Conservation (phyloP, 2,329 filamentous ascomycete genomes). For the Apiospora rasikravindrae region DNA sequence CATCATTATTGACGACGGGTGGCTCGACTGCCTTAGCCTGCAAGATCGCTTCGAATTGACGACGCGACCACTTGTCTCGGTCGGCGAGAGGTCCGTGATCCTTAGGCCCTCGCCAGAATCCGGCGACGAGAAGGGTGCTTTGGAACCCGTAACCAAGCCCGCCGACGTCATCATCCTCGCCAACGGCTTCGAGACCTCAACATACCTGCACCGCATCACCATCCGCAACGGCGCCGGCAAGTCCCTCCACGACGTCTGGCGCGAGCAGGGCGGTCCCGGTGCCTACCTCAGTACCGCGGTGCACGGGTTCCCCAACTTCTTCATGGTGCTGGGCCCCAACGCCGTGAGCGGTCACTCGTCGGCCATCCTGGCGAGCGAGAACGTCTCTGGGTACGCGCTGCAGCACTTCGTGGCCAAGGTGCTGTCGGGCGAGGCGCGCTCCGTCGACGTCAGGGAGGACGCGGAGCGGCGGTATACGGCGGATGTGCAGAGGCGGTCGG, state of each 20-base stretch:
- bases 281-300: slow-evolving; percentile 65
- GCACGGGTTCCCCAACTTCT: slow-evolving; percentile 69
- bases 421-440: slow-evolving; percentile 40
- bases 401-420: slow-evolving; percentile 58
- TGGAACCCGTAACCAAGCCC: slow-evolving; percentile 45
- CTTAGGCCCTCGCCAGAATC: slow-evolving; percentile 52
- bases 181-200: slow-evolving; percentile 64
- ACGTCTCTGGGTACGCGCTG: slow-evolving; percentile 64
- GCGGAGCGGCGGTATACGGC: slow-evolving; percentile 42
- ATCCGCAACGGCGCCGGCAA: slow-evolving; percentile 56
- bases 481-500: slow-evolving; percentile 39
- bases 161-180: slow-evolving; percentile 67
- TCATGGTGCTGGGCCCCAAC: slow-evolving; percentile 67
- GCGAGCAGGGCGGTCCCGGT: slow-evolving; percentile 61
- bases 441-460: slow-evolving; percentile 39
- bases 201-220: slow-evolving; percentile 58
- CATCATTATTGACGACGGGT: slow-evolving; percentile 63
- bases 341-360: slow-evolving; percentile 65
- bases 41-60: slow-evolving; percentile 40
- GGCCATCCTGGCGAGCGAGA: slow-evolving; percentile 65
- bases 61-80: neutral
- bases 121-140: slow-evolving; percentile 49
- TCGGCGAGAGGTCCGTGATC: slow-evolving; percentile 50
- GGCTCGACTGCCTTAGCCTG: slow-evolving; percentile 53
- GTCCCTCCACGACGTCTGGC: slow-evolving; percentile 61